phyloP scores from a whole-genome alignment of 208 protist species.

The Cochliopodium minus region DNA sequence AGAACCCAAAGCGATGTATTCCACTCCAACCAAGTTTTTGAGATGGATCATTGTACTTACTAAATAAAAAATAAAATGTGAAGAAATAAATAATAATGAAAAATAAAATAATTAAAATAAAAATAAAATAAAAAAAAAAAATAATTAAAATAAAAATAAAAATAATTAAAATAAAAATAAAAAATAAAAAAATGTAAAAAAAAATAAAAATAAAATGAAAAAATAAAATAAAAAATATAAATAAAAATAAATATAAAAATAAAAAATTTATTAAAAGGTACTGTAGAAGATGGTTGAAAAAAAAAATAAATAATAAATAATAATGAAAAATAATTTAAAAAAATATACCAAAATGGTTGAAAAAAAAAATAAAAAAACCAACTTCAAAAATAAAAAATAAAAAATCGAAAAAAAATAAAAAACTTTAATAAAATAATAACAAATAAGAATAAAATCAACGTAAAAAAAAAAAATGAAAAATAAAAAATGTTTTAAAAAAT shows the following conservation, averaged over 20 bases:
- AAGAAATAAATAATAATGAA: constrained; percentile 3
- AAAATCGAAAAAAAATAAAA: constrained; percentile 4
- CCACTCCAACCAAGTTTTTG: too few species aligned
- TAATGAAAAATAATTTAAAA: not conserved
- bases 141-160: constrained; percentile 5
- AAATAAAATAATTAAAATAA: not conserved
- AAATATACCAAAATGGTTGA: not conserved
- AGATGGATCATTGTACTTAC: too few species aligned
- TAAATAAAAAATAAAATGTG: constrained; percentile 13
- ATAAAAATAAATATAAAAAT: constrained; percentile 5
- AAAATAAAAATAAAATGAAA: not conserved
- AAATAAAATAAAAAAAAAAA: constrained; percentile 2
- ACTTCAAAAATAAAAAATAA: not conserved
- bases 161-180: constrained; percentile 2
- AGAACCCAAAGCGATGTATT: too few species aligned
- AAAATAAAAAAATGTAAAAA: constrained; percentile 1
- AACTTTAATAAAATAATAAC: too few species aligned
- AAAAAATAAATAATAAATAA: not conserved
- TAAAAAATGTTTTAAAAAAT: too few species aligned
- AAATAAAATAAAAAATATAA: constrained; percentile 2
- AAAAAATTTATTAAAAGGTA: constrained; percentile 1
- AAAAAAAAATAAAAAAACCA: constrained; percentile 6
- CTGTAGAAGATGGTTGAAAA: too few species aligned
- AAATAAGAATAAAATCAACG: too few species aligned
- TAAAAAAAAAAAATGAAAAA: too few species aligned